These are phyloP conservation scores for Avena sativa DNA, from an alignment of 176 grass and related monocot genomes.

Conservation along the genomic window DNA sequence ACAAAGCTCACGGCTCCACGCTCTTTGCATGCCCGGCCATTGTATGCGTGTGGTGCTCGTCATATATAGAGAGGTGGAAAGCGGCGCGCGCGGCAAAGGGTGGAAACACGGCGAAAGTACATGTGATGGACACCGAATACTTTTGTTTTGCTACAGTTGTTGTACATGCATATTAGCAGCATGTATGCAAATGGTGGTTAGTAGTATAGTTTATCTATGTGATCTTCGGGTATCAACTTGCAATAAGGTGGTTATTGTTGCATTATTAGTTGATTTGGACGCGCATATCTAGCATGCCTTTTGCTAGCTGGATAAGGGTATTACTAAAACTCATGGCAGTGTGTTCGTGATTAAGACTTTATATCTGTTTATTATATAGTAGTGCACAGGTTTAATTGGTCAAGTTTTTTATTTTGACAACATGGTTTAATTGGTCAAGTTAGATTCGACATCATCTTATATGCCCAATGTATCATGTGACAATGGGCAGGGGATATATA, in stretches of 20 bases:
- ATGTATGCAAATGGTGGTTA: constrained; percentile 1
- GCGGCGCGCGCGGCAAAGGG: constrained; percentile 29
- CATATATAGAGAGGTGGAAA: constrained; percentile 45
- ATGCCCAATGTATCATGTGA: not conserved
- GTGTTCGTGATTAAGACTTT: not conserved
- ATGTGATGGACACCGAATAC: constrained; percentile 38
- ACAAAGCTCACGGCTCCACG: not conserved
- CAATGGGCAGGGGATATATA: not conserved
- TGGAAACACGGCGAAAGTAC: constrained; percentile 34
- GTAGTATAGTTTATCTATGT: constrained; percentile 23
- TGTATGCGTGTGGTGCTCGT: not conserved
- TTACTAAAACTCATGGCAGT: not conserved
- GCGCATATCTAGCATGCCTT: constrained; percentile 27
- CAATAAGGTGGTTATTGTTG: not conserved
- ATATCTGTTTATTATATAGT: not conserved
- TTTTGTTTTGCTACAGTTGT: constrained; percentile 31
- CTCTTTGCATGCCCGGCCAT: not conserved
- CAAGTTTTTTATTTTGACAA: not conserved
- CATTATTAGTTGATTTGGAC: constrained; percentile 20
- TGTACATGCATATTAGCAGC: not conserved
- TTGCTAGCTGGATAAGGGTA: constrained; percentile 25
- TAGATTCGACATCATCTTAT: not conserved
- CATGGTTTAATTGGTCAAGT: constrained; percentile 2
- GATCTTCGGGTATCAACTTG: constrained; percentile 42
- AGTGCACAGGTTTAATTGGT: constrained; percentile 4